phyloP scores from a whole-genome alignment of 352 stramenopile genomes.

The Ophiocytium majus region DNA sequence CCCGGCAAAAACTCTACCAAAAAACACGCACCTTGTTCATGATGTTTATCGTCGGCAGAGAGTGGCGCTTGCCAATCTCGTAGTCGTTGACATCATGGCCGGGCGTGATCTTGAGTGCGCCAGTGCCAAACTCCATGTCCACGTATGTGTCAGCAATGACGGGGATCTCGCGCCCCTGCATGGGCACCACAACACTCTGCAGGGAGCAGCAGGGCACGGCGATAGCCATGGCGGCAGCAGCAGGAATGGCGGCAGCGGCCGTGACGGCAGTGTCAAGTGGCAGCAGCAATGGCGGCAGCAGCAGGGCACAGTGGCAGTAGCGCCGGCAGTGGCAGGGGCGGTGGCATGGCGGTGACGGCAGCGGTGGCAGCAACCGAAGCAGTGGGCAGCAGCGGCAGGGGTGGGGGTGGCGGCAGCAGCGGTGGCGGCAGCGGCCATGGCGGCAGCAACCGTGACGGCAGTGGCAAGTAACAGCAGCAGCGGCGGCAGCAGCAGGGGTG shows the following conservation, averaged over 20 bases:
- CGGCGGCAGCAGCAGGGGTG: too few species aligned
- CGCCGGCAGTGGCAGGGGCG: too few species aligned
- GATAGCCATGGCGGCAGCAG: not conserved
- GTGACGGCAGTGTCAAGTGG: too few species aligned
- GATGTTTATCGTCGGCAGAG: slow-evolving; percentile 79
- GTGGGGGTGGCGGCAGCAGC: not conserved
- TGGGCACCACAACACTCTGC: slow-evolving; percentile 61
- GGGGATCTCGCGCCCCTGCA: slow-evolving; percentile 68
- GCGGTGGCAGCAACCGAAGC: too few species aligned
- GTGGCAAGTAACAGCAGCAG: too few species aligned
- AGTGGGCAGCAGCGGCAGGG: too few species aligned
- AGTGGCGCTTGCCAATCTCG: slow-evolving; percentile 91
- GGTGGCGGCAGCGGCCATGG: not conserved
- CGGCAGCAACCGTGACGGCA: not conserved
- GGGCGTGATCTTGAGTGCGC: slow-evolving; percentile 98
- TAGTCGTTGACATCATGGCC: slow-evolving; percentile 99
- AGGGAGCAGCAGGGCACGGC: too few species aligned
- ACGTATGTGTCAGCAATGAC: slow-evolving; percentile 89
- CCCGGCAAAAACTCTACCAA: too few species aligned
- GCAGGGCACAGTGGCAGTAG: too few species aligned
- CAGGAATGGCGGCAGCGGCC: too few species aligned
- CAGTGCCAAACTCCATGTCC: slow-evolving; percentile 84
- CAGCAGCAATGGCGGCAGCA: too few species aligned
- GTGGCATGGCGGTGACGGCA: too few species aligned
- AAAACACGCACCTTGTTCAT: slow-evolving; percentile 67